These are phyloP conservation scores for Thalassiosira mediterranea DNA, from an alignment of 352 stramenopile genomes.

Conservation along the genomic window DNA sequence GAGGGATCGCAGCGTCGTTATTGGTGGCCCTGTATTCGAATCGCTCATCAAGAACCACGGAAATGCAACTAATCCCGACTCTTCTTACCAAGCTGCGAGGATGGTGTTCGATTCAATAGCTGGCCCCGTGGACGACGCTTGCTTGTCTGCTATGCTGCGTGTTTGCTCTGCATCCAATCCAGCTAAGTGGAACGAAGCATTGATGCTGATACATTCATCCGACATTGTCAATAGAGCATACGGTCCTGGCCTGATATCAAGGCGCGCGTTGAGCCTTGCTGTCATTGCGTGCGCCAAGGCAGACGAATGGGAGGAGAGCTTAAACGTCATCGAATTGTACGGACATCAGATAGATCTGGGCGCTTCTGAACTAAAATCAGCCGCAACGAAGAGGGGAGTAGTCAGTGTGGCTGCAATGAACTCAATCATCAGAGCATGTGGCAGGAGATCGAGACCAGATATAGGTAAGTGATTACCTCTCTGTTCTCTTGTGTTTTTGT, in stretches of 20 bases:
- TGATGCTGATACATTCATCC: constrained; percentile 61
- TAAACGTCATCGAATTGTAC: constrained; percentile 71
- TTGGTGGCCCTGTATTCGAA: constrained; percentile 59
- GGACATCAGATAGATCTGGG: constrained; percentile 12
- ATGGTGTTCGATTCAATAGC: constrained; percentile 56
- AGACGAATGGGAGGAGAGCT: constrained; percentile 61
- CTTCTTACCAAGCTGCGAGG: constrained; percentile 47
- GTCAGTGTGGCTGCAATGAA: constrained; percentile 57
- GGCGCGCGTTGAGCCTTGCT: constrained; percentile 57
- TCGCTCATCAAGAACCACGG: constrained; percentile 58
- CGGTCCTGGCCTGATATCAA: constrained; percentile 57
- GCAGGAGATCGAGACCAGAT: constrained; percentile 58
- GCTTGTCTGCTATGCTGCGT: constrained; percentile 64
- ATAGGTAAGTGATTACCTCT: too few relatives aligned
- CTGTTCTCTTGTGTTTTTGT: too few relatives aligned
- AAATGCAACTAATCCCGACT: constrained; percentile 12
- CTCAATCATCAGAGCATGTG: constrained; percentile 67
- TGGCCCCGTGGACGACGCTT: constrained; percentile 52
- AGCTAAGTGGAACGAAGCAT: constrained; percentile 59
- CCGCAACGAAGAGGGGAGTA: constrained; percentile 7
- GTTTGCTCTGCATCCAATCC: constrained; percentile 40
- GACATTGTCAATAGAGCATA: constrained; percentile 51
- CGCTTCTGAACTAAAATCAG: background rate
- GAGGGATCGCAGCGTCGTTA: constrained; percentile 29
- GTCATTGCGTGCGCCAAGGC: constrained; percentile 67